Evolutionary conservation across 192 early-diverging fungal genomes (phyloP).

Genomic region (Lunasporangiospora selenospora): DNA sequence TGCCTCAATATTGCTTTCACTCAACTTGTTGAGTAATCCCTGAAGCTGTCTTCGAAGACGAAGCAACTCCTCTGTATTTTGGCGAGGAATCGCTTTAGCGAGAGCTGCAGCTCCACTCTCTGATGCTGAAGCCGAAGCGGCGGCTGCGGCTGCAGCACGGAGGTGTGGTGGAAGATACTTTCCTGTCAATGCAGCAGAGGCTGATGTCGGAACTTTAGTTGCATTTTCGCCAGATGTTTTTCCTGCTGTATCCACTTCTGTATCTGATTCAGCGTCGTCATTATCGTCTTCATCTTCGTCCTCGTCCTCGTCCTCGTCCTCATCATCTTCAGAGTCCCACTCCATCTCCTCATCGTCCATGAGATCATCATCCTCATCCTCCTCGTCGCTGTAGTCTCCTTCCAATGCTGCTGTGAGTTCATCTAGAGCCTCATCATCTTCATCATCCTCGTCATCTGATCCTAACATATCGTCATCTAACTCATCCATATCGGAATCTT

Average conservation of each 20-base stretch:
- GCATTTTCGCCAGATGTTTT: no score
- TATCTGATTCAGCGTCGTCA: slow-evolving; percentile 29
- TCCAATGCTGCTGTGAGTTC: slow-evolving; percentile 9
- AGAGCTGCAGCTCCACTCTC: slow-evolving; percentile 27
- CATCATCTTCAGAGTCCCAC: slow-evolving; percentile 13
- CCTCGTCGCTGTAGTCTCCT: slow-evolving; percentile 28
- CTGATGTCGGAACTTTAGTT: neutral
- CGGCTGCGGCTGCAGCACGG: slow-evolving; percentile 58
- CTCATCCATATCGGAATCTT: slow-evolving; percentile 28
- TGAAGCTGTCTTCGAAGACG: slow-evolving; percentile 83
- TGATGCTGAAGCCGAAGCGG: slow-evolving; percentile 8
- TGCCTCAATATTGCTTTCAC: slow-evolving; percentile 90
- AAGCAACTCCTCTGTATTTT: slow-evolving; percentile 72
- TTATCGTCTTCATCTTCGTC: slow-evolving; percentile 41
- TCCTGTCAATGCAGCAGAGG: slow-evolving; percentile 8
- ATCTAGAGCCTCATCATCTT: slow-evolving; percentile 17
- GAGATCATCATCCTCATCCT: slow-evolving; percentile 14
- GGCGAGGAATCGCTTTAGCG: slow-evolving; percentile 37
- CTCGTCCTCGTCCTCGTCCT: slow-evolving; percentile 25
- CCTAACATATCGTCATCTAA: slow-evolving; percentile 14
- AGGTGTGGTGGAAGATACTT: slow-evolving; percentile 95
- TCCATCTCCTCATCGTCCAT: slow-evolving; percentile 34
- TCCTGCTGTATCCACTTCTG: slow-evolving; percentile 40
- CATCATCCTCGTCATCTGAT: slow-evolving; percentile 19
- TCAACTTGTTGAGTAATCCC: slow-evolving; percentile 90